Evolutionary conservation across 352 stramenopile genomes (phyloP), one percentile per base, ranked within the genome.

Genomic region (Blastocystis sp.): DNA sequence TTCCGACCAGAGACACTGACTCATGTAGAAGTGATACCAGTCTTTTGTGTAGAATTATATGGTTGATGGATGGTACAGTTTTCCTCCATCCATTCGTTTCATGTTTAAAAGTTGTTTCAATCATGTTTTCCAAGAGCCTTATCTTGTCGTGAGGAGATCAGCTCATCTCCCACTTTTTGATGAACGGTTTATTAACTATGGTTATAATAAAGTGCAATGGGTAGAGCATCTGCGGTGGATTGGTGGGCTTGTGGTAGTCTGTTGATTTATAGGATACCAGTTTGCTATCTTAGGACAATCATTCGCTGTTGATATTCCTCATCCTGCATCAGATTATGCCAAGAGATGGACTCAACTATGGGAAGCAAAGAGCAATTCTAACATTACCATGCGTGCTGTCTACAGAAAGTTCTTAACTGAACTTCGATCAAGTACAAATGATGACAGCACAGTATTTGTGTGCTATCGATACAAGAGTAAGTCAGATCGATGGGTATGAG

Each of bases 121-220:
- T 41, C 41, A 87, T 34, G 43, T 69, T 23, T 77, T 87, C n/a
- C 55, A 63, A 50, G 59, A 87, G 8, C 59, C 59, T 47, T 87
- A 87, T 80, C 41, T 87, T 15, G 45, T 87, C 54, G 76, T 87
- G 39, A 13, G 63, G 20, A 34, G 76, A 47, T 77, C 76, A 11
- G 54, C 26, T 13, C 45, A 11, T n/a, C 63, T 87, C 0, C 76
- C 76, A 39, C 76, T 76, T 15, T 87, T 87, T 41, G 76, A 87
- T 56, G 76, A 87, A n/a, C 76, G 76, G 18, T 87, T 87, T 56
- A 87, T 87, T 41, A 87, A 87, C n/a, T 87, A 87, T 43, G 76
- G 76, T 18, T 77, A 76, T 37, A 76, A 87, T 41, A 87, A 87
- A 26, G 63, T 87, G 47, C 59, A 76, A 26, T 87, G 76, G 76